Base-by-base conservation (phyloP, 2,329 filamentous ascomycete species). In the Aspergillus neotritici region DNA sequence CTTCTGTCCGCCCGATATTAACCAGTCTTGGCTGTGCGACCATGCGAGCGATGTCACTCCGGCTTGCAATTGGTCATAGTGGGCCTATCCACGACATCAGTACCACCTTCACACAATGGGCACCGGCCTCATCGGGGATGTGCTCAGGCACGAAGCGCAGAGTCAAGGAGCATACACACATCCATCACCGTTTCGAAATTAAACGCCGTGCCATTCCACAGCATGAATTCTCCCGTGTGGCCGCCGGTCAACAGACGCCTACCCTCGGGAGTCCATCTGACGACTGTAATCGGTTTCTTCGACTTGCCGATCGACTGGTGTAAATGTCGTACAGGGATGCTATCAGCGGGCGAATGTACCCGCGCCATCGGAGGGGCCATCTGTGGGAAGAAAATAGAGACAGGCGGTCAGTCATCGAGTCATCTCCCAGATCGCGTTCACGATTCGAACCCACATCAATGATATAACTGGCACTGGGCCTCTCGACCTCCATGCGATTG, bases 171-270 rank as follows among this genome's bases (percentile, higher is more conserved):
- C 31, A 62, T n/a, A 48, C 68, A 41, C 53, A 75, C 72, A 66
- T 95, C 90, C 86, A 96, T 96, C 21, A 98, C 96, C 3, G 93
- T 97, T 71, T 98, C 93, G 58, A 98, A 98, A 67, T 98, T 97
- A 78, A 98, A 98, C 16, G 89, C 91, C 34, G 91, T 97, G 50
- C 93, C 93, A 64, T 98, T 98, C 93, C 93, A 98, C 3, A 98
- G 70, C 31, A 94, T 98, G 60, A 98, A 98, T 65, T 98, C 93
- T 60, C 93, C 93, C 64, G 91, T 97, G 54, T 89, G 94, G 0
- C 90, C 94, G 15, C 89, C 93, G 0, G 93, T 97, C 62, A 98
- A 76, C 44, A 98, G 72, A 54, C 93, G 78, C 48, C 93, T 83
- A 21, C 93, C 93, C 67, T 98, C 93, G 5, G 93, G 93, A 12